Evolutionary conservation across 148 eudicot species (phyloP).

Genomic region (Chenopodium album): DNA sequence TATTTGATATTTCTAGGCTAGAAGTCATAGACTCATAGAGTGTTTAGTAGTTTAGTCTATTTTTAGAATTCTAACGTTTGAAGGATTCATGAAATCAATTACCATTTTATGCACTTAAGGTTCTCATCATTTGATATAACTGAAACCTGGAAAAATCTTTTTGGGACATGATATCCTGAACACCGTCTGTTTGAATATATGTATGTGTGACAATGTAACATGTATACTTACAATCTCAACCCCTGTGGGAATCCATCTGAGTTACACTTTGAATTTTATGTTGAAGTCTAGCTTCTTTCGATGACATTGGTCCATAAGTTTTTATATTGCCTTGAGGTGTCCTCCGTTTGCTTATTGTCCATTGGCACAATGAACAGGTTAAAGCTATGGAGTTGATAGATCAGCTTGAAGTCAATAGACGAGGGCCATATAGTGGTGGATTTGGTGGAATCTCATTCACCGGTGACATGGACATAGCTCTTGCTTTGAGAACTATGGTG

Average conservation of each 20-base stretch:
- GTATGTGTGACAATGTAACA: background rate
- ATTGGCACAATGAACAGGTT: slow-evolving; percentile 44
- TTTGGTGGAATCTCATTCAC: slow-evolving; percentile 95
- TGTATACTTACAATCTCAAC: background rate
- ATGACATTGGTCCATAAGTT: background rate
- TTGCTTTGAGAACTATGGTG: slow-evolving; percentile 90
- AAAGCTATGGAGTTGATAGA: slow-evolving; percentile 99
- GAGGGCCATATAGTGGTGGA: slow-evolving; percentile 98
- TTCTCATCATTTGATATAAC: background rate
- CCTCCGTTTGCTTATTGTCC: slow-evolving; percentile 8
- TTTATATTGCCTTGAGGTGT: background rate
- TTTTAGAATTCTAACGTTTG: background rate
- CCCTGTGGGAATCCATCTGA: background rate
- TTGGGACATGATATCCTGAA: background rate
- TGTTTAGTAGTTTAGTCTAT: background rate
- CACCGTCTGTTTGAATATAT: background rate
- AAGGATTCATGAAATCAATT: background rate
- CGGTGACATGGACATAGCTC: slow-evolving; percentile 98
- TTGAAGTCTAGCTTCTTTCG: background rate
- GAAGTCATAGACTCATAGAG: too few relatives aligned
- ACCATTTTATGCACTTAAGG: background rate
- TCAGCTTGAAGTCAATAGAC: slow-evolving; percentile 78
- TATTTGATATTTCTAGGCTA: background rate
- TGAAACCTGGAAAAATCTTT: background rate
- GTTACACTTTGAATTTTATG: background rate